phyloP scores from a whole-genome alignment of 345 rosid species.

The Streptanthus diversifolius region DNA sequence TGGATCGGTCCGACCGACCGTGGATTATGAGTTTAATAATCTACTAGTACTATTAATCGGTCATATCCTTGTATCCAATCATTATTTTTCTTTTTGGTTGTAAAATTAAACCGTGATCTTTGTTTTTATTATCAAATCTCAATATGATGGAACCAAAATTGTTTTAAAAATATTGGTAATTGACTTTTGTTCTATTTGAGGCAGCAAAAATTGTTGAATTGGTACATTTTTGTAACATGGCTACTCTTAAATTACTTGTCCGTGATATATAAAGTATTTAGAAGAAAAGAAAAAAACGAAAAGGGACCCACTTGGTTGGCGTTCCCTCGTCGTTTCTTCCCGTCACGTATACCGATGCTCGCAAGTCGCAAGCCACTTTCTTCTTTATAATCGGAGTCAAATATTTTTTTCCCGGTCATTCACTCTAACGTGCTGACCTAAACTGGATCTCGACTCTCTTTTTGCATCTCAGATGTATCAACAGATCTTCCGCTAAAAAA shows the following conservation, averaged over 20 bases:
- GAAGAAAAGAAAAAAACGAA: not conserved
- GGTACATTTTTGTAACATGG: not conserved
- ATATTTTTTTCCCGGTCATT: not conserved
- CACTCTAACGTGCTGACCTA: constrained; percentile 13
- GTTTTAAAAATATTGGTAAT: not conserved
- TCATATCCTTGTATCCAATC: too few relatives aligned
- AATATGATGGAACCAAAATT: not conserved
- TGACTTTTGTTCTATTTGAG: not conserved
- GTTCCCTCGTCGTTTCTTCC: constrained; percentile 18
- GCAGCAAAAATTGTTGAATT: not conserved
- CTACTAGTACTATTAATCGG: too few relatives aligned
- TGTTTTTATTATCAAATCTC: too few relatives aligned
- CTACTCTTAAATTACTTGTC: not conserved
- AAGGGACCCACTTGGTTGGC: constrained; percentile 14
- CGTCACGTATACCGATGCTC: constrained; percentile 20
- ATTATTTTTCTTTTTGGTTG: too few relatives aligned
- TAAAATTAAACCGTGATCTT: too few relatives aligned
- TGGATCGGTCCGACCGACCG: not conserved
- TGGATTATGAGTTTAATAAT: not conserved
- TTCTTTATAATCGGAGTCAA: not conserved
- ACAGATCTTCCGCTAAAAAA: not conserved
- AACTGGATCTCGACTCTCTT: not conserved
- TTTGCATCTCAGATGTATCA: not conserved
- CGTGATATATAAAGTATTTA: not conserved
- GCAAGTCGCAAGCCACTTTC: not conserved